phyloP scores from a whole-genome alignment of 108 stramenopile genomes.

The Fragilariopsis cylindrus region DNA sequence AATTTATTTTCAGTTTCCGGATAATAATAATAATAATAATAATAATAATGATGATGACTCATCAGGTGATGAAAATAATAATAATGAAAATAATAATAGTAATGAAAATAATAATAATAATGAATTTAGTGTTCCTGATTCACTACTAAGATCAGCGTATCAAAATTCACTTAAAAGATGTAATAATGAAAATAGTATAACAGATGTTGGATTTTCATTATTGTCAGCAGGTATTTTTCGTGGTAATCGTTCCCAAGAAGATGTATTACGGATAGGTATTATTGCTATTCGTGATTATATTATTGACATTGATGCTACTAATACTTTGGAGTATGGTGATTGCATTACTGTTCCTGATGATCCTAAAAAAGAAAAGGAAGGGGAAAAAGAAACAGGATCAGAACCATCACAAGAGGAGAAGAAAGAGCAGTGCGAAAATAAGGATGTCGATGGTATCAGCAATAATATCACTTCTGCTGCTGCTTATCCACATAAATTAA shows the following conservation, averaged over 20 bases:
- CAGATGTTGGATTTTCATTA: constrained; percentile 70
- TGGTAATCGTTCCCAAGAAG: constrained; percentile 45
- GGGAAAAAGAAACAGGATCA: background rate
- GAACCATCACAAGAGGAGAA: too few relatives aligned
- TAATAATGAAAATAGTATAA: constrained; percentile 37
- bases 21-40: background rate
- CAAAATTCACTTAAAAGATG: constrained; percentile 39
- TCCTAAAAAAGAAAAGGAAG: background rate
- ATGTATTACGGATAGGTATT: constrained; percentile 63
- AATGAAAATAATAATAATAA: background rate
- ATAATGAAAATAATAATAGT: constrained; percentile 1
- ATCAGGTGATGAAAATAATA: constrained; percentile 7
- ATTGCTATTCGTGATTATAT: constrained; percentile 53
- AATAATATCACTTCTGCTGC: background rate
- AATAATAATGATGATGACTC: background rate
- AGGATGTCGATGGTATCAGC: too few relatives aligned
- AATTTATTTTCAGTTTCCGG: constrained; percentile 45
- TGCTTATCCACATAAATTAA: background rate
- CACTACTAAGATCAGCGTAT: constrained; percentile 58
- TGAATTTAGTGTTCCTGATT: constrained; percentile 32
- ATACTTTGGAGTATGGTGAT: background rate
- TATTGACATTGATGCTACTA: constrained; percentile 22
- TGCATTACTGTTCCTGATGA: background rate
- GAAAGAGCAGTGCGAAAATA: too few relatives aligned
- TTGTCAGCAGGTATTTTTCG: constrained; percentile 79